Evolutionary conservation across 306 rosid species (phyloP), one percentile per base, ranked within the genome.

Genomic region (Biancaea sappan): DNA sequence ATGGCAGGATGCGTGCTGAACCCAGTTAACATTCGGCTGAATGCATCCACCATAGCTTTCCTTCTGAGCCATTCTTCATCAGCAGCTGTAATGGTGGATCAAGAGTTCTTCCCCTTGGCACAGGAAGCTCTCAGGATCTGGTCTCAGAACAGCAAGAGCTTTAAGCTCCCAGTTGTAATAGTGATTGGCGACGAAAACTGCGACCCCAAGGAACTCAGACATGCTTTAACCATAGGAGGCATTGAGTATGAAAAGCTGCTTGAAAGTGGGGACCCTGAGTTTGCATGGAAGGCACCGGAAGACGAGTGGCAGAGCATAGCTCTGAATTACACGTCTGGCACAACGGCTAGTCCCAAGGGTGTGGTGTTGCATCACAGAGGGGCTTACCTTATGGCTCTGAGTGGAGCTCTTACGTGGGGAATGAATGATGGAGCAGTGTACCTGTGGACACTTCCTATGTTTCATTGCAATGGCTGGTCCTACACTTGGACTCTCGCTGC

Each of bases 271-370:
- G 90, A 94, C 71, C 90, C 95, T 57, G 97, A 87, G 22, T 94
- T 70, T 74, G 82, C 80, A 59, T 94, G 99, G 97, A 82, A 86
- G 61, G 89, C 92, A 11, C 99, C 99, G 2, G 88, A 86, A 78
- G 99, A 94, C 77, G 99, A 94, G 91, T 94, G 99, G 96, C 97
- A 92, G 84, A 94, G 99, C 85, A 92, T 94, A 79, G 48, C 97
- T 57, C 79, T 94, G 85, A 96, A 96, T 56, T 94, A 94, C 77
- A 94, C 99, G 7, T 94, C 99, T 8, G 99, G 97, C 7, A 92
- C 97, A 11, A 94, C 99, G 1, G 88, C 99, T 53, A 94, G 93
- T 77, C 99, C 99, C 0, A 94, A 94, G 79, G 99, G 99, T 4
- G 99, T 94, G 70, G 97, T 94, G 3, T 81, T 94, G 77, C 88